These are phyloP conservation scores for Claviceps pazoutovae DNA, from an alignment of 2,329 filamentous ascomycete species.

Conservation along the genomic window DNA sequence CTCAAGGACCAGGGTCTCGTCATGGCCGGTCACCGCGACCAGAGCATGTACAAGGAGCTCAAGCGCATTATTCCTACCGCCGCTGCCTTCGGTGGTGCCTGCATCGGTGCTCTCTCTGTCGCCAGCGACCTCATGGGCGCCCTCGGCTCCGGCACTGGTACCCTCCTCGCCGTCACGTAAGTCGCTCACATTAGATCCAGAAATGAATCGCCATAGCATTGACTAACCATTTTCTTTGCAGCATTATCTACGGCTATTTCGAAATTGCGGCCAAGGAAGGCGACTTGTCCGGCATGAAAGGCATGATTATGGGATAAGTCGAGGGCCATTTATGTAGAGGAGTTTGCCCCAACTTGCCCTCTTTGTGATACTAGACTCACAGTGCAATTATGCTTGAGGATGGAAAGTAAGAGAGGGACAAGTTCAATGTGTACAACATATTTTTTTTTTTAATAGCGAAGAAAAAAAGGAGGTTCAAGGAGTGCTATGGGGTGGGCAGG, in stretches of 20 bases:
- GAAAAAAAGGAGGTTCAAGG: not conserved
- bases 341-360: not conserved
- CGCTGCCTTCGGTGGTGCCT: conserved; percentile 94
- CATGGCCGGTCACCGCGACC: conserved; percentile 98
- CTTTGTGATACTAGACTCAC: not conserved
- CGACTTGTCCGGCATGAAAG: conserved; percentile 72
- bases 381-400: not conserved
- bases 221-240: conserved; percentile 19
- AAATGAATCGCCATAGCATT: not conserved
- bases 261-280: conserved; percentile 98
- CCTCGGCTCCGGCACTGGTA: conserved; percentile 92
- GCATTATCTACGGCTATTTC: conserved; percentile 99
- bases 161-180: conserved; percentile 95
- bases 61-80: conserved; percentile 98
- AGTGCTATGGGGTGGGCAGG: not conserved
- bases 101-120: conserved; percentile 94
- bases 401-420: not conserved
- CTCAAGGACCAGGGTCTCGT: conserved; percentile 99
- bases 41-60: conserved; percentile 99
- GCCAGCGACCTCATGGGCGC: conserved; percentile 91
- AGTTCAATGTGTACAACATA: conserved; percentile 6
- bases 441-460: not conserved
- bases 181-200: conserved; percentile 28
- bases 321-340: not conserved
- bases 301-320: conserved; percentile 54